Evolutionary conservation across 805 yeast genomes (phyloP).

Genomic region (Hanseniaspora jakobsenii): DNA sequence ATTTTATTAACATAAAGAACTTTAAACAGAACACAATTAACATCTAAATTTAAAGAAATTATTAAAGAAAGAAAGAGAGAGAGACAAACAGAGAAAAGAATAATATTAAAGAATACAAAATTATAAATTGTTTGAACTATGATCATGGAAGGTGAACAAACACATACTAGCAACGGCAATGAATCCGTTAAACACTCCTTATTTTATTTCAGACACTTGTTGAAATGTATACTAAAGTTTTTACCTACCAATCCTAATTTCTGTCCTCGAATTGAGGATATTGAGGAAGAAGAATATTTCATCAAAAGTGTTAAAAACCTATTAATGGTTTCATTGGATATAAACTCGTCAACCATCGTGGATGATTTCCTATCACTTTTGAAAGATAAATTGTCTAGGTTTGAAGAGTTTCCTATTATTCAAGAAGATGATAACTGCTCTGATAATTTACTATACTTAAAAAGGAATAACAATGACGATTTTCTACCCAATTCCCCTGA

Average conservation of each 20-base stretch:
- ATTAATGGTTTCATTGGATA: neutral
- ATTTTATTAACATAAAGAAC: no score
- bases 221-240: constrained; percentile 15
- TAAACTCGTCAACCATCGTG: neutral
- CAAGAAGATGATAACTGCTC: no score
- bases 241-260: constrained; percentile 16
- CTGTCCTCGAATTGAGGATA: constrained; percentile 10
- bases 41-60: no score
- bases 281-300: constrained; percentile 15
- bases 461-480: no score
- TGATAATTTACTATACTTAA: no score
- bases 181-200: neutral
- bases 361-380: constrained; percentile 7
- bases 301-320: constrained; percentile 11
- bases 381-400: constrained; percentile 9
- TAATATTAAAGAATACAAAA: no score
- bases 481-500: no score
- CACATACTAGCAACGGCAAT: no score
- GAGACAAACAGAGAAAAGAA: no score
- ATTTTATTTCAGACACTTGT: constrained; percentile 14
- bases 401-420: constrained; percentile 15
- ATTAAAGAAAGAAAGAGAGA: no score
- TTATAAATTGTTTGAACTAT: neutral
- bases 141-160: neutral
- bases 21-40: no score